Base-by-base conservation (phyloP, 2,329 filamentous ascomycete genomes). In the Cladosporium cucumerinum region DNA sequence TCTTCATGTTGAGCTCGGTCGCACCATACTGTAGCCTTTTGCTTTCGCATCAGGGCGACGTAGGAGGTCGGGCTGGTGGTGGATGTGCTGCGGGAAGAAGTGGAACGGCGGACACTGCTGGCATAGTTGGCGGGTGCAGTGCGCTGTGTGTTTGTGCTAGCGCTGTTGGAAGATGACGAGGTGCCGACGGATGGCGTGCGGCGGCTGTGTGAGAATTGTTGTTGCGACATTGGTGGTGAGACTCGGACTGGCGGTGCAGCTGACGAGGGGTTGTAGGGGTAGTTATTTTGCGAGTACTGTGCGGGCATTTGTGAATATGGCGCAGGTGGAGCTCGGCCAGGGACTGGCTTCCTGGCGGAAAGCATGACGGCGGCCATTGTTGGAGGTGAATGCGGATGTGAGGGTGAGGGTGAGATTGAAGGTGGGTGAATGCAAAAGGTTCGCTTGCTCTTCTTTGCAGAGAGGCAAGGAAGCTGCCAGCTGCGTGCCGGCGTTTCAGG, bases 21-120 rank as follows among this genome's bases (percentile, higher is more conserved):
- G 81, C 93, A 97, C 95, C 95, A 99, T 5, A 99, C 95, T 0
- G 95, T 99, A 34, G 93, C 95, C 77, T 98, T 98, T 79, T 99
- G 95, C 77, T 93, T 94, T 68, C 95, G 88, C 80, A 99, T 89
- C n/a, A 97, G 84, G 39, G 95, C 93, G 60, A 99, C 95, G 78
- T 99, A 99, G 69, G 92, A 89, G n/a, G 84, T 84, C 1, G 89
- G 80, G 67, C 86, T 85, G 18, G 82, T 75, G 58, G 80, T 82
- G 63, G 81, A 82, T 25, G 77, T 73, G 25, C 92, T 96, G 72
- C 92, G 88, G 60, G 90, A 90, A 3, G 92, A 96, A 32, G 88
- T 91, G 30, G 92, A 96, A 69, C 93, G 87, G 66, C 90, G 88
- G 57, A 77, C 68, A 75, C 57, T 55, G 63, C 63, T 61, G 21